phyloP scores from a whole-genome alignment of 768 basidiomycete species.

The Pisolithus sp. region DNA sequence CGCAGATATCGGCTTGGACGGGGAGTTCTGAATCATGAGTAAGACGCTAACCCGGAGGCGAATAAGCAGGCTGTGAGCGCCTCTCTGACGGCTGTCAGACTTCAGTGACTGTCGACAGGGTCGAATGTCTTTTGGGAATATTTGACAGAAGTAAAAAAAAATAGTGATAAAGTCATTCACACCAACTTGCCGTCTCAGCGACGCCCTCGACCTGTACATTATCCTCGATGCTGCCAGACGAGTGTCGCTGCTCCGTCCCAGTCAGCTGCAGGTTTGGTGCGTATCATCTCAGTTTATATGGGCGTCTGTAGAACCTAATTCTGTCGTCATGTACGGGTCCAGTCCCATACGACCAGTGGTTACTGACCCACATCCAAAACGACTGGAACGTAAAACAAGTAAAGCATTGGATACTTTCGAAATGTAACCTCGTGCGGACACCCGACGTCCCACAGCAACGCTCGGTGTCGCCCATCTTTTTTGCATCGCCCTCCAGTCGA shows the following conservation, averaged over 20 bases:
- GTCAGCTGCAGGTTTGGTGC: conserved; percentile 54
- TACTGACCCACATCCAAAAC: conserved; percentile 61
- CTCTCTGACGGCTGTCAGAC: too few relatives aligned
- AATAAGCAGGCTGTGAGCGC: too few relatives aligned
- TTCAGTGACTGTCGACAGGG: too few relatives aligned
- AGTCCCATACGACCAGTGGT: conserved; percentile 76
- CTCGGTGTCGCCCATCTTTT: conserved; percentile 63
- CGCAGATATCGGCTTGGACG: conserved; percentile 12
- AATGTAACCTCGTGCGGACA: conserved; percentile 39
- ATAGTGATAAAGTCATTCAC: neutral
- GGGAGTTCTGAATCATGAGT: conserved; percentile 12
- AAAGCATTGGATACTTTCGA: conserved; percentile 58
- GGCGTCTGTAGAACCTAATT: neutral
- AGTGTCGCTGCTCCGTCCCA: conserved; percentile 27
- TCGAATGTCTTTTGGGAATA: too few relatives aligned
- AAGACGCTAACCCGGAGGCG: too few relatives aligned
- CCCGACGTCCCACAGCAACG: conserved; percentile 27
- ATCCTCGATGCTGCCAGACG: conserved; percentile 6
- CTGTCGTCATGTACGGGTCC: neutral
- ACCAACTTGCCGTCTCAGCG: neutral
- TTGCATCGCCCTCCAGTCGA: conserved; percentile 35
- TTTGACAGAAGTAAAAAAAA: too few relatives aligned
- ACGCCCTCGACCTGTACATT: neutral
- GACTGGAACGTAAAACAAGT: conserved; percentile 55
- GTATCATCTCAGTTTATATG: conserved; percentile 13